Percentiles rank a stretch among this genome's conserved stretches.
These are phyloP conservation scores for Sesbania bispinosa DNA, from an alignment of 306 rosid species.

Conservation along the genomic window DNA sequence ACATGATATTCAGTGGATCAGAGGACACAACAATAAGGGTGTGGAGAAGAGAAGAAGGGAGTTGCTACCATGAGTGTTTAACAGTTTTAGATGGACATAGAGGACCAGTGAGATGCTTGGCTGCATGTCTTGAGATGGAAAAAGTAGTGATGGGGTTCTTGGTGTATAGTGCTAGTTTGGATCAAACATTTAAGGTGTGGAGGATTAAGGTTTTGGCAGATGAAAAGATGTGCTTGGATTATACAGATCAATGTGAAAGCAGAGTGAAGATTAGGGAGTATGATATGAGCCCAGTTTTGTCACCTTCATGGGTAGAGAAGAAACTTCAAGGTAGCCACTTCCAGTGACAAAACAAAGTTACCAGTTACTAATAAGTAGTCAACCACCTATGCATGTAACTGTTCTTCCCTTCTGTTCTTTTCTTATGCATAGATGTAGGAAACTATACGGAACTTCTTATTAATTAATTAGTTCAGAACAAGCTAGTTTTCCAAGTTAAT, in stretches of 20 bases:
- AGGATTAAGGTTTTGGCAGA: slow-evolving; percentile 59
- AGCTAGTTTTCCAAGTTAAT: no score
- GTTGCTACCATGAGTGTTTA: slow-evolving; percentile 68
- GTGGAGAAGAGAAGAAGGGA: slow-evolving; percentile 66
- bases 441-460: background rate
- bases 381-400: background rate
- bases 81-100: slow-evolving; percentile 73
- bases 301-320: slow-evolving; percentile 75
- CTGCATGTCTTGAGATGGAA: slow-evolving; percentile 63
- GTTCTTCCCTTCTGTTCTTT: background rate
- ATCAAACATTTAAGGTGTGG: slow-evolving; percentile 70
- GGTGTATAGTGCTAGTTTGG: slow-evolving; percentile 69
- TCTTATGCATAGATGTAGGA: background rate
- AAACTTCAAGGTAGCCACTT: slow-evolving; percentile 44
- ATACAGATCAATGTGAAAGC: slow-evolving; percentile 11
- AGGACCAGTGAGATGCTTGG: slow-evolving; percentile 73
- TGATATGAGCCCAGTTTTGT: slow-evolving; percentile 53
- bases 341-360: background rate
- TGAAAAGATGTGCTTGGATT: slow-evolving; percentile 31
- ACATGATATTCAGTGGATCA: slow-evolving; percentile 66
- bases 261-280: slow-evolving; percentile 30
- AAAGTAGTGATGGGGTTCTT: slow-evolving; percentile 52
- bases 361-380: background rate
- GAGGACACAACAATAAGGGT: slow-evolving; percentile 73
- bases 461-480: no score